These are phyloP conservation scores for Trametes versicolor DNA, from an alignment of 1,284 basidiomycete genomes.

Conservation along the genomic window DNA sequence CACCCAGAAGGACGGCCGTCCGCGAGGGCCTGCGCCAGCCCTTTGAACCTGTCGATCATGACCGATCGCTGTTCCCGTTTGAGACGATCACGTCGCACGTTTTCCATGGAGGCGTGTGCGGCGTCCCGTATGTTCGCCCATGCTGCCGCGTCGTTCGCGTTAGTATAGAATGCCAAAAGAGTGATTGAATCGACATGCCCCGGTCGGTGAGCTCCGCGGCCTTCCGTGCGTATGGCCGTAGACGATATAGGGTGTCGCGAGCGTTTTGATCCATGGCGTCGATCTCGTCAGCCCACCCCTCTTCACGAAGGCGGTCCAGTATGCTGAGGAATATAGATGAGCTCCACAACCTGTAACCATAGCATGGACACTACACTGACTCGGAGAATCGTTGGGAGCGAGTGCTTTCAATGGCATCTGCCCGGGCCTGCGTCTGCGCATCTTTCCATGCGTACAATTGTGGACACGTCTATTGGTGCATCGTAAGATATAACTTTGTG, in stretches of 20 bases:
- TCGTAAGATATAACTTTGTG: not conserved
- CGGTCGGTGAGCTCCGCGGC: not conserved
- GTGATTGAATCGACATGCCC: slow-evolving; percentile 1
- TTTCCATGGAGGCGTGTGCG: slow-evolving; percentile 2
- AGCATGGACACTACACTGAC: not conserved
- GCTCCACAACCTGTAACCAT: not conserved
- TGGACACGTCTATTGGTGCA: not conserved
- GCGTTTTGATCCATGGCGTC: not conserved
- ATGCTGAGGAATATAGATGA: not conserved
- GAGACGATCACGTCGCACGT: not conserved
- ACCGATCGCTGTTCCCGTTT: not conserved
- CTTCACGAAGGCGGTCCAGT: not conserved
- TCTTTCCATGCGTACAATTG: not conserved
- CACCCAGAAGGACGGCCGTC: too few species aligned
- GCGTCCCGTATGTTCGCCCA: not conserved
- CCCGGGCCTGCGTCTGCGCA: not conserved
- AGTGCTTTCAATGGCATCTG: not conserved
- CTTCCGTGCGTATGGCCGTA: not conserved
- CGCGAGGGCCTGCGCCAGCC: not conserved
- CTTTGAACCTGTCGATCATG: not conserved
- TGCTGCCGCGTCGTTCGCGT: not conserved
- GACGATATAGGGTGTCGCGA: not conserved
- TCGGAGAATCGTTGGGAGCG: not conserved
- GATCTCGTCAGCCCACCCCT: slow-evolving; percentile 3
- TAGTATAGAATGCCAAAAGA: not conserved